These are phyloP conservation scores for Rhizopus arrhizus DNA, from an alignment of 371 early-diverging fungal species.

Conservation along the genomic window DNA sequence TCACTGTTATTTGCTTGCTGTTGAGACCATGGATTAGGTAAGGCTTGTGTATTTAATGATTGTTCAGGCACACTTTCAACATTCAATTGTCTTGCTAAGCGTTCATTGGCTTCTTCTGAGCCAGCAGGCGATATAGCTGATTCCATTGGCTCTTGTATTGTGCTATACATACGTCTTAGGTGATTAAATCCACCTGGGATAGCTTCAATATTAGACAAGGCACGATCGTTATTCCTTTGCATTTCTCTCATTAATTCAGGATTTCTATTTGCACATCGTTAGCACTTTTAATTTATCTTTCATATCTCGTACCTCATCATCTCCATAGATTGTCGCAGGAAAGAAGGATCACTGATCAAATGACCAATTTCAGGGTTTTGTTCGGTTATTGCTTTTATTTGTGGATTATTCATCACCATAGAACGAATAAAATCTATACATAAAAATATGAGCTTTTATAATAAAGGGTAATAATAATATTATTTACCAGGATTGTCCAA, in stretches of 20 bases:
- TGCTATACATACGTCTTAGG: slow-evolving; percentile 77
- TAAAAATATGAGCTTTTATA: neutral
- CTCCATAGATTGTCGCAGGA: slow-evolving; percentile 70
- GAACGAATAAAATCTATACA: slow-evolving; percentile 66
- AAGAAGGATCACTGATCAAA: slow-evolving; percentile 76
- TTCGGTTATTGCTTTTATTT: slow-evolving; percentile 66
- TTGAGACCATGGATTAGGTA: slow-evolving; percentile 86
- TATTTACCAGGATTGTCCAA: slow-evolving; percentile 48
- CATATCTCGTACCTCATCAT: slow-evolving; percentile 47
- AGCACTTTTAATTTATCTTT: neutral
- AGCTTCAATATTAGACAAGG: slow-evolving; percentile 82
- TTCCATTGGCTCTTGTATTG: slow-evolving; percentile 74
- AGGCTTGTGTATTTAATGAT: slow-evolving; percentile 73
- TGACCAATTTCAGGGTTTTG: slow-evolving; percentile 81
- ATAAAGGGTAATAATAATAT: neutral
- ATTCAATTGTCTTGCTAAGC: slow-evolving; percentile 69
- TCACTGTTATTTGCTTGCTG: slow-evolving; percentile 11
- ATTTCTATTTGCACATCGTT: slow-evolving; percentile 47
- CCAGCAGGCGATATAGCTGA: slow-evolving; percentile 40
- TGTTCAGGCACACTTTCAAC: slow-evolving; percentile 65
- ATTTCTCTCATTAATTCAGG: slow-evolving; percentile 83
- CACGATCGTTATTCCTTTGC: slow-evolving; percentile 84
- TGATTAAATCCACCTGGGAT: slow-evolving; percentile 87
- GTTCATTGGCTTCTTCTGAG: slow-evolving; percentile 67
- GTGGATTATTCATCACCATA: slow-evolving; percentile 76